Percentiles rank a stretch among this genome's conserved stretches.
phyloP scores from a whole-genome alignment of 257 asterid genomes.

The Cinchona pubescens region DNA sequence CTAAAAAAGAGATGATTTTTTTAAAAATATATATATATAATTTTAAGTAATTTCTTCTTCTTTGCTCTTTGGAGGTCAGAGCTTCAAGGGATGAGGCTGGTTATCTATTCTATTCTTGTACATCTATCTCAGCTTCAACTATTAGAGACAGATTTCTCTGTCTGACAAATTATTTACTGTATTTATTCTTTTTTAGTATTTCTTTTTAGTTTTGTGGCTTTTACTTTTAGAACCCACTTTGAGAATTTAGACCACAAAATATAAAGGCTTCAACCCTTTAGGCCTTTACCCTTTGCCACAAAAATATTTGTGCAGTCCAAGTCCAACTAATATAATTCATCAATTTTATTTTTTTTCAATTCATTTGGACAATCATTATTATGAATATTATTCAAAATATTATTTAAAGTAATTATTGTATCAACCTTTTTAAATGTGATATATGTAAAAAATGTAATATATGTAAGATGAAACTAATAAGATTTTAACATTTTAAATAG shows the following conservation, averaged over 20 bases:
- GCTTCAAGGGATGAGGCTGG: conserved; percentile 12
- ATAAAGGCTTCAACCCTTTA: conserved; percentile 4
- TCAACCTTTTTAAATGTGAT: too few relatives aligned
- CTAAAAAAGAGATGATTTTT: conserved; percentile 26
- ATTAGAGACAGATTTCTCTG: too few relatives aligned
- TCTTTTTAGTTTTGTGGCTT: conserved; percentile 18
- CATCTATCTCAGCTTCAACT: conserved; percentile 5
- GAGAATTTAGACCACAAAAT: conserved; percentile 23
- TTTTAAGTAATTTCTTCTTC: conserved; percentile 8
- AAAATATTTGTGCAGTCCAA: too few relatives aligned
- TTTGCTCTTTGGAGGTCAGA: conserved; percentile 16
- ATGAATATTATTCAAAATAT: too few relatives aligned
- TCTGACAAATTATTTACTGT: background rate
- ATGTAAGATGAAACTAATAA: too few relatives aligned
- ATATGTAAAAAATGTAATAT: too few relatives aligned
- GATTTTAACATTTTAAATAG: too few relatives aligned
- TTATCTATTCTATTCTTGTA: background rate
- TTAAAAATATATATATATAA: too few relatives aligned
- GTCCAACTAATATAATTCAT: too few relatives aligned
- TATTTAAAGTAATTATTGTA: too few relatives aligned
- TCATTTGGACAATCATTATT: too few relatives aligned
- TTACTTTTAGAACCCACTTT: conserved; percentile 20
- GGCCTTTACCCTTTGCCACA: conserved; percentile 18
- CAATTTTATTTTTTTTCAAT: too few relatives aligned
- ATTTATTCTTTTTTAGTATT: background rate